Base-by-base conservation (phyloP, 1,284 basidiomycete genomes). In the Trichosporon sp. region DNA sequence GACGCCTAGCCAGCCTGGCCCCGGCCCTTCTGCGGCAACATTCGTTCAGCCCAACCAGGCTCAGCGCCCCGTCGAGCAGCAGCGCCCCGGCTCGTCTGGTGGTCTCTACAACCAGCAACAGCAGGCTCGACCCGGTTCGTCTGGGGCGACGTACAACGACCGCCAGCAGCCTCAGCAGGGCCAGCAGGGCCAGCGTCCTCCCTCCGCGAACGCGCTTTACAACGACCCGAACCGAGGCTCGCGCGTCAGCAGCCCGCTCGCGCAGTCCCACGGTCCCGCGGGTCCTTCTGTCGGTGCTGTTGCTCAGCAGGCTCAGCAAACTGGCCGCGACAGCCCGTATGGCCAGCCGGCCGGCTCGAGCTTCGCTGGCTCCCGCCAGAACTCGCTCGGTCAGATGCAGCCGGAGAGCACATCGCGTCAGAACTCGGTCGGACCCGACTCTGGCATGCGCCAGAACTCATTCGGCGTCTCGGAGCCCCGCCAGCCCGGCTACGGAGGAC, bases 211-310 rank as follows among this genome's bases (percentile, higher is more conserved):
- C 16, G 59, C 59, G 32, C 32, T 37, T 26, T 31, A 59, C 31
- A 63, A 35, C 59, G 59, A 63, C 31, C 32, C 32, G 2, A 63
- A 31, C 59, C 31, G 31, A 8, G 31, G 31, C 16, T 63, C 59
- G 12, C 59, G 59, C 59, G 32, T 63, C 16, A n/a, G 31, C 31
- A 63, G 59, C 31, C 59, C 59, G 59, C 59, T 35, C 5, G 16
- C 59, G 14, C 59, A 35, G 32, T 63, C 31, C 2, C 32, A 63
- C 32, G 32, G 31, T 10, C 31, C 59, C 31, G 14, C 43, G 4
- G 43, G 43, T 16, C 43, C 43, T 11, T 46, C 43, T n/a, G 43
- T 16, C 16, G 16, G 16, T 14, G 14, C 43, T 11, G 43, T 46
- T 14, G 43, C 43, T 11, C 40, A 43, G 40, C 40, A 43, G 12